Evolutionary conservation across 2,329 filamentous ascomycete species (phyloP).

Genomic region (Diplodia sapinea): DNA sequence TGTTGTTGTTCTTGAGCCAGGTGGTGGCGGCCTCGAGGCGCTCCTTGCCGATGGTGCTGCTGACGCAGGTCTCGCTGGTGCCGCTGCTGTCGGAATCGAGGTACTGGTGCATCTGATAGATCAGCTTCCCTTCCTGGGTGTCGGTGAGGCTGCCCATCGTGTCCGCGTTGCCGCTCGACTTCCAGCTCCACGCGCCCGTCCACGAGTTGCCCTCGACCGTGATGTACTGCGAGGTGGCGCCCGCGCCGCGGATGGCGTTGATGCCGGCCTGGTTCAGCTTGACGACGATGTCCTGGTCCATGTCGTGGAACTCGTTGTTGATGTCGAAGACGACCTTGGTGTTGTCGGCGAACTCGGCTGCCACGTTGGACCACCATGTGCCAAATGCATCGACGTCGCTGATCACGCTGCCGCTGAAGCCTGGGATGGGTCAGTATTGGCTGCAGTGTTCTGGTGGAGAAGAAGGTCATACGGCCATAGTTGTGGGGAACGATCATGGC

Average conservation of each 20-base stretch:
- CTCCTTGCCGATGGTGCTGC: constrained; percentile 56
- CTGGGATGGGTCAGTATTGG: not conserved
- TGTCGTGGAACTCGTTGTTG: constrained; percentile 49
- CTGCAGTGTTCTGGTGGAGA: not conserved
- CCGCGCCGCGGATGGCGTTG: constrained; percentile 45
- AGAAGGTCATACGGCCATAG: constrained; percentile 44
- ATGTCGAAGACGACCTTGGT: constrained; percentile 48
- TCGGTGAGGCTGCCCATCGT: constrained; percentile 55
- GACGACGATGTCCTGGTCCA: constrained; percentile 44
- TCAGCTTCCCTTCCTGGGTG: constrained; percentile 48
- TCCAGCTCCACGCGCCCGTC: constrained; percentile 56
- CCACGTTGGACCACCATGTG: constrained; percentile 45
- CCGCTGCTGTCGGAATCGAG: constrained; percentile 60
- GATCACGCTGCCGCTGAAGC: constrained; percentile 47
- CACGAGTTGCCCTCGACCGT: constrained; percentile 60
- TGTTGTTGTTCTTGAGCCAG: constrained; percentile 57
- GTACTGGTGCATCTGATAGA: constrained; percentile 65
- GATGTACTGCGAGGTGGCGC: constrained; percentile 56
- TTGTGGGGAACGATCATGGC: constrained; percentile 55
- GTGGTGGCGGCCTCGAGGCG: constrained; percentile 54
- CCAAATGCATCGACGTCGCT: constrained; percentile 41
- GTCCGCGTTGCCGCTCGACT: constrained; percentile 48
- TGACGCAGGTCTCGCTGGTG: constrained; percentile 55
- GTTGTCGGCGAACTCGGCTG: constrained; percentile 41
- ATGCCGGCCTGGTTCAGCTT: constrained; percentile 50